These are phyloP conservation scores for Linnemannia schmuckeri DNA, from an alignment of 192 early-diverging fungal genomes.

Conservation along the genomic window DNA sequence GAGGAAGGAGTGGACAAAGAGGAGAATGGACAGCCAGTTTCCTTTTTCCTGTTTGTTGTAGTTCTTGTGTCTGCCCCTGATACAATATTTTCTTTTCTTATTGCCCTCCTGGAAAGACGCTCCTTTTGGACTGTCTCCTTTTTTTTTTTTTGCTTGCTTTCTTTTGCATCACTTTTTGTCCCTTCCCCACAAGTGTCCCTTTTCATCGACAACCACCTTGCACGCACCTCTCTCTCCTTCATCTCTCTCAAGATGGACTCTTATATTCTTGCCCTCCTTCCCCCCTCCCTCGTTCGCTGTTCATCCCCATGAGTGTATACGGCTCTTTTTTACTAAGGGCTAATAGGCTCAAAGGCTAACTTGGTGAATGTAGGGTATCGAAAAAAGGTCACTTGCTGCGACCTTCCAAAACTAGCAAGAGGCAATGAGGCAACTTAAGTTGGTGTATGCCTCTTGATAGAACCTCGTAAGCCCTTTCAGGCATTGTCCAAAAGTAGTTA, in stretches of 20 bases:
- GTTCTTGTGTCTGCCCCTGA: not conserved
- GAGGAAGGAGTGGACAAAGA: too few relatives aligned
- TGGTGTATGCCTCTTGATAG: not conserved
- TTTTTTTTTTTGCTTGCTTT: too few relatives aligned
- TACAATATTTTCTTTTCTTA: not conserved
- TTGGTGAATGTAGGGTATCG: not conserved
- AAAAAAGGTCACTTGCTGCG: not conserved
- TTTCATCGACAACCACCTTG: too few relatives aligned
- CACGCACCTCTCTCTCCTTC: too few relatives aligned
- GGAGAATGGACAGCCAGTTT: not conserved
- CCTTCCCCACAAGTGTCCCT: too few relatives aligned
- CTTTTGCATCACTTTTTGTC: too few relatives aligned
- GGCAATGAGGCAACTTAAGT: not conserved
- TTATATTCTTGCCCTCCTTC: not conserved
- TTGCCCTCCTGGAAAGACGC: not conserved
- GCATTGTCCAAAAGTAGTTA: not conserved
- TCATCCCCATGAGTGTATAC: not conserved
- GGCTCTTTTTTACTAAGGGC: not conserved
- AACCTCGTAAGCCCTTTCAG: not conserved
- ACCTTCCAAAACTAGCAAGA: not conserved
- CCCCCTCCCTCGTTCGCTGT: not conserved
- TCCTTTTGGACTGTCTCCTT: not conserved
- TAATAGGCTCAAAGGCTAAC: not conserved
- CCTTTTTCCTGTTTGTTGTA: not conserved
- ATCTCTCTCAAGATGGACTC: not conserved